phyloP scores from a whole-genome alignment of 768 basidiomycete species.

The Boletus rufocinnamomeus region DNA sequence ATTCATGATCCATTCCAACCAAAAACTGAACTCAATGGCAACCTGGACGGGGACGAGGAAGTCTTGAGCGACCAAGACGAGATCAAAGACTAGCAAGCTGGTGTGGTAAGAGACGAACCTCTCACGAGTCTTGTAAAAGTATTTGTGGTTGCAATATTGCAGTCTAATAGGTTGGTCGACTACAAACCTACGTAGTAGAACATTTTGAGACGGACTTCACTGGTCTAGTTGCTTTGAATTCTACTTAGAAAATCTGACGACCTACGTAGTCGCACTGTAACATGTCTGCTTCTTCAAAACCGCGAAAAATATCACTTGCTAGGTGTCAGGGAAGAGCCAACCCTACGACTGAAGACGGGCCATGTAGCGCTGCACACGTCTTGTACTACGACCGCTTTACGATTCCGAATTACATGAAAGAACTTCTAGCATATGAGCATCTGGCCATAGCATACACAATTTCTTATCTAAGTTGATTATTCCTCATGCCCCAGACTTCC shows the following conservation, averaged over 20 bases:
- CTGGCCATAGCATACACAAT: constrained; percentile 14
- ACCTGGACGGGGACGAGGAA: constrained; percentile 16
- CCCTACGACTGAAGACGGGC: too few relatives aligned
- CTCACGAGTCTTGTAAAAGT: not conserved
- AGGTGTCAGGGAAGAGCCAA: not conserved
- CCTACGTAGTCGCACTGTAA: too few relatives aligned
- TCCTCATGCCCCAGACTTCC: constrained; percentile 70
- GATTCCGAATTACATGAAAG: constrained; percentile 14
- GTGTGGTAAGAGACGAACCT: not conserved
- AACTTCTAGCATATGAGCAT: constrained; percentile 14
- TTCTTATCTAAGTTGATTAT: not conserved
- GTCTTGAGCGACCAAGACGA: constrained; percentile 19
- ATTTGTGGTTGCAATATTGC: not conserved
- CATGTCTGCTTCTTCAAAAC: not conserved
- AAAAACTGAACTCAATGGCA: constrained; percentile 19
- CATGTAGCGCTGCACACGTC: too few relatives aligned
- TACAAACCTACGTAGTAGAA: not conserved
- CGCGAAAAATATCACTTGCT: not conserved
- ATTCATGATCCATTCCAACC: constrained; percentile 53
- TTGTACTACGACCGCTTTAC: not conserved
- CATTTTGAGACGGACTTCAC: not conserved
- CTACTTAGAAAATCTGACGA: too few relatives aligned
- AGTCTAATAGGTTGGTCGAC: not conserved
- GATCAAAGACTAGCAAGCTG: constrained; percentile 7
- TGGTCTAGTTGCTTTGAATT: not conserved